A percentile compares a stretch with the other conserved stretches of the same genome.
These are phyloP conservation scores for Excoecaria agallocha DNA, from an alignment of 345 rosid species.

Conservation along the genomic window DNA sequence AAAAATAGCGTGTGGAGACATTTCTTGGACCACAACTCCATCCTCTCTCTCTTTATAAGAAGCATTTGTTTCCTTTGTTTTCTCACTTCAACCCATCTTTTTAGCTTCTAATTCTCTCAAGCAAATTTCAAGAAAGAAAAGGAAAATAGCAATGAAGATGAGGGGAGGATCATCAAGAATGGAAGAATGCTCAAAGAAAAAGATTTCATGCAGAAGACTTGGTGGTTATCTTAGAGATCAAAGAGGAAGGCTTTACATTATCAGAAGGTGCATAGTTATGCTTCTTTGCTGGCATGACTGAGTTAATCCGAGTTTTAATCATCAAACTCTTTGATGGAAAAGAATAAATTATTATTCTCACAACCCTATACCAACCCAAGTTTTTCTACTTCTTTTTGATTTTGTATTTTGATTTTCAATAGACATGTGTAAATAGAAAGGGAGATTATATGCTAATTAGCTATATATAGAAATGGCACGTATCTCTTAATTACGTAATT, in stretches of 20 bases:
- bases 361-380: neutral
- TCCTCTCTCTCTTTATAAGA: constrained; percentile 17
- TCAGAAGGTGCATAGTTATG: constrained; percentile 74
- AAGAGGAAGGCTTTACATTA: constrained; percentile 71
- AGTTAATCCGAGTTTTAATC: neutral
- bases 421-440: constrained; percentile 14
- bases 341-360: no score
- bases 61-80: constrained; percentile 1
- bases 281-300: constrained; percentile 83
- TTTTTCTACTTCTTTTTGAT: neutral
- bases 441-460: neutral
- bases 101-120: neutral
- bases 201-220: constrained; percentile 49
- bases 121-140: neutral
- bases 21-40: constrained; percentile 24
- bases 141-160: constrained; percentile 20
- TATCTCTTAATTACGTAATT: neutral
- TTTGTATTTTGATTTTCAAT: neutral
- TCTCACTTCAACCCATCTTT: constrained; percentile 6
- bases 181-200: constrained; percentile 44
- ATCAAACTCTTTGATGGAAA: no score
- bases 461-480: neutral
- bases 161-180: constrained; percentile 15
- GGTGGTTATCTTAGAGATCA: constrained; percentile 72
- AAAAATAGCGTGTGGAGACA: neutral